Conservation (phyloP, 371 early-diverging fungal genomes). For the Mucor irregularis region DNA sequence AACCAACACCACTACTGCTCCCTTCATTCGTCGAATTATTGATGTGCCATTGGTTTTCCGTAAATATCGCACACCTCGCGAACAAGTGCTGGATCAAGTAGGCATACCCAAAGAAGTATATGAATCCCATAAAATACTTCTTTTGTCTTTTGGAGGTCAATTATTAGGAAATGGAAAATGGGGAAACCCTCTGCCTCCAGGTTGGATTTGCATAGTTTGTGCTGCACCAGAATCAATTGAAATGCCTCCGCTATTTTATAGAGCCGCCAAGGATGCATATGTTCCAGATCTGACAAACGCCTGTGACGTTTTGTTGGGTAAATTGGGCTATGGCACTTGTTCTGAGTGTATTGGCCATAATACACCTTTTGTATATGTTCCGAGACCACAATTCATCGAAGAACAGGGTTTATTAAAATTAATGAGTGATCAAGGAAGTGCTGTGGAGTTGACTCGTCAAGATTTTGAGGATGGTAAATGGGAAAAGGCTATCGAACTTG, state of each 20-base stretch:
- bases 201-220: constrained; percentile 79
- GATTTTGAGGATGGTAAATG: constrained; percentile 66
- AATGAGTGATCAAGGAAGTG: constrained; percentile 65
- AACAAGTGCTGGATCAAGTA: constrained; percentile 53
- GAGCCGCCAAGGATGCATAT: constrained; percentile 65
- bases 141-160: constrained; percentile 82
- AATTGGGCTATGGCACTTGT: constrained; percentile 82
- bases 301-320: constrained; percentile 76
- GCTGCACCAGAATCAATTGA: constrained; percentile 56
- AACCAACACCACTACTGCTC: constrained; percentile 1
- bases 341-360: constrained; percentile 77
- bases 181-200: constrained; percentile 65
- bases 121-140: constrained; percentile 56
- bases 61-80: constrained; percentile 46
- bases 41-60: constrained; percentile 70
- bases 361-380: constrained; percentile 75
- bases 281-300: constrained; percentile 79
- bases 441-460: constrained; percentile 61
- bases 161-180: constrained; percentile 50
- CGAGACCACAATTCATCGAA: constrained; percentile 79
- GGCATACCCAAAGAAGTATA: constrained; percentile 62
- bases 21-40: constrained; percentile 42
- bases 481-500: constrained; percentile 48
- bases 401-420: constrained; percentile 70
- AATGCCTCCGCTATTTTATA: constrained; percentile 59